Evolutionary conservation across 352 stramenopile genomes (phyloP), one percentile per base, ranked within the genome.

Genomic region (Globisporangium radiosum): DNA sequence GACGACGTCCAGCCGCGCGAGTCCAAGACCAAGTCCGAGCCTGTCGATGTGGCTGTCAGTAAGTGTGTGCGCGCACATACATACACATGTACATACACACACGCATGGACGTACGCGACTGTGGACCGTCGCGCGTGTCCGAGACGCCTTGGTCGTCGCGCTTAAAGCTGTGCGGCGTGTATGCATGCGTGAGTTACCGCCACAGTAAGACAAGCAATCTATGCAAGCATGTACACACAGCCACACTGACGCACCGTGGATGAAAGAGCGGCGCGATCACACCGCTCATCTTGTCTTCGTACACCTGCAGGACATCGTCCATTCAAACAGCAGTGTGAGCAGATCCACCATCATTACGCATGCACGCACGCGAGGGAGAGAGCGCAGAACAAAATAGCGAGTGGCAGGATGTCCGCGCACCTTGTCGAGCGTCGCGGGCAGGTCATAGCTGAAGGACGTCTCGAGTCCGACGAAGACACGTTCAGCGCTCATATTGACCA

Each of bases 241-340:
- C 25, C 40, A 44, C 40, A 42, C 8, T 13, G 36, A 45, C 63
- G 48, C 59, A 91, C 81, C 81, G 71, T 47, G 86, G 86, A 48
- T 95, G 87, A 69, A 95, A 93, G 25, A 96, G 71, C 37, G 88
- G 85, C 38, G 73, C 77, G 42, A 87, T 77, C 0, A 96, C 64
- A 44, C 82, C 85, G 63, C 74, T 88, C 69, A 92, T 83, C 63
- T 88, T 87, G 61, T 92, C 82, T 52, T 88, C 78, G 47, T 77
- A 85, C 42, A 86, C 62, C 79, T 92, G 54, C 42, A 54, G 13
- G n/a, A 43, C 40, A n/a, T 47, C 25, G 25, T 25, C 25, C 25
- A 25, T 25, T 25, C 25, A 25, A 25, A 25, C 25, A 25, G 25
- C 25, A 25, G 25, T 1, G 40, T 44, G 40, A 44, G 36, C 7